A percentile compares a stretch with the other conserved stretches of the same genome.
phyloP scores from a whole-genome alignment of 768 basidiomycete species.

The Suillus americanus region DNA sequence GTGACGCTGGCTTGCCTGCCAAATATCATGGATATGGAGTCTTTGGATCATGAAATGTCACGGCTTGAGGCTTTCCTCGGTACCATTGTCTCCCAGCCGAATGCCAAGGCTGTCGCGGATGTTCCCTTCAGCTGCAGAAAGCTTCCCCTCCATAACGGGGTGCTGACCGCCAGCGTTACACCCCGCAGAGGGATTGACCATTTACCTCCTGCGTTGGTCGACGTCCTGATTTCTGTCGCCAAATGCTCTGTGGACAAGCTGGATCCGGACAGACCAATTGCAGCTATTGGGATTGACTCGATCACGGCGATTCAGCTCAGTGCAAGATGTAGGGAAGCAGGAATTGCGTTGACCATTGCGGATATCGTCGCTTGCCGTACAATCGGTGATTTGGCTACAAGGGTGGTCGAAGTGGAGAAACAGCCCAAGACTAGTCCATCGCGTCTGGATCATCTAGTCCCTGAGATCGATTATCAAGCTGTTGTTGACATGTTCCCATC shows the following conservation, averaged over 20 bases:
- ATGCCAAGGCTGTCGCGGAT: conserved; percentile 12
- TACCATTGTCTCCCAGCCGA: conserved; percentile 20
- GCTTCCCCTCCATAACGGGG: not conserved
- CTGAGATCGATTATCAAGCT: conserved; percentile 14
- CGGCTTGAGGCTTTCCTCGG: conserved; percentile 20
- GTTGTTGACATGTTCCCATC: conserved; percentile 18
- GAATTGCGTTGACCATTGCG: conserved; percentile 33
- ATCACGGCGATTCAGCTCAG: conserved; percentile 48
- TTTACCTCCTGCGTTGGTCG: conserved; percentile 13
- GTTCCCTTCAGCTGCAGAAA: not conserved
- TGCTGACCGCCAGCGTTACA: not conserved
- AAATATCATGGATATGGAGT: conserved; percentile 25
- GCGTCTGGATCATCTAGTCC: conserved; percentile 2
- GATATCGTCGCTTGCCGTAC: conserved; percentile 44
- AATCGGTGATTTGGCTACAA: conserved; percentile 27
- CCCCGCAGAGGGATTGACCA: not conserved
- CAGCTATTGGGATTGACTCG: conserved; percentile 47
- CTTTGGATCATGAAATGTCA: conserved; percentile 19
- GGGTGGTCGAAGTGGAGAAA: conserved; percentile 2
- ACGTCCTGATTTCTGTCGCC: conserved; percentile 16
- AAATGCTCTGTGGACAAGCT: conserved; percentile 32
- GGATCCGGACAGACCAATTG: conserved; percentile 34
- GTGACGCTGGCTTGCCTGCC: conserved; percentile 37
- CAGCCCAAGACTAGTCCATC: not conserved
- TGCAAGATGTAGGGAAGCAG: conserved; percentile 37